Percentiles rank a stretch among this genome's conserved stretches.
Evolutionary conservation across 2,329 filamentous ascomycete genomes (phyloP).

Genomic region (Chaetothyriales sp.): DNA sequence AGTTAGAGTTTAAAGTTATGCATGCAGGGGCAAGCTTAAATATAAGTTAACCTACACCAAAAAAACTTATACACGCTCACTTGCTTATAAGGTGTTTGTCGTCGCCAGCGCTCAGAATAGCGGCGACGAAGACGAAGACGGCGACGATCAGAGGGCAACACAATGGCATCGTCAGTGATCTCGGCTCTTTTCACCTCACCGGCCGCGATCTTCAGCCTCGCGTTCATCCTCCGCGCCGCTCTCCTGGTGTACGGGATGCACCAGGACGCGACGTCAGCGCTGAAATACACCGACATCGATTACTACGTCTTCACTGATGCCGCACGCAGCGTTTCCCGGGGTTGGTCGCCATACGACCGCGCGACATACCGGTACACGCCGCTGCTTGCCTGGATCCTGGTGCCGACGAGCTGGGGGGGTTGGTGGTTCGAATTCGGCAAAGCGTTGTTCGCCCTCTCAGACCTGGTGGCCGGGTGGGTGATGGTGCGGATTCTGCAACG

Average conservation of each 20-base stretch:
- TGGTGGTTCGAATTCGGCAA: constrained; percentile 75
- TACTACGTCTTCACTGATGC: constrained; percentile 98
- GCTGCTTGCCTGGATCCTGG: constrained; percentile 75
- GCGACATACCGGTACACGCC: constrained; percentile 97
- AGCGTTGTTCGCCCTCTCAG: constrained; percentile 66
- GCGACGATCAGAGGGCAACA: neutral
- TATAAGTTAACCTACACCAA: neutral
- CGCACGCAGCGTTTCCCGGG: constrained; percentile 57
- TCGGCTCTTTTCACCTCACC: constrained; percentile 22
- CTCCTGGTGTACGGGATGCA: constrained; percentile 81
- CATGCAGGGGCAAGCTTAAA: neutral
- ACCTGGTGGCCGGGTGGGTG: constrained; percentile 73
- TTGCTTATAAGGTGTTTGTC: too few species aligned
- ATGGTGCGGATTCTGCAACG: constrained; percentile 44
- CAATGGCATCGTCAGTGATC: neutral
- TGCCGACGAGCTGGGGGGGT: constrained; percentile 57
- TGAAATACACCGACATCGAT: constrained; percentile 99
- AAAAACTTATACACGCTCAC: too few species aligned
- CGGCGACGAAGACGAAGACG: neutral
- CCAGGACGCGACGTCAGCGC: constrained; percentile 78
- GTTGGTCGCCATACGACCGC: constrained; percentile 64
- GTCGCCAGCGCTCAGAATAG: neutral
- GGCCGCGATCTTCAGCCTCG: constrained; percentile 23
- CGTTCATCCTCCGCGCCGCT: constrained; percentile 50
- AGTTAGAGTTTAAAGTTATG: neutral